A percentile compares a stretch with the other conserved stretches of the same genome.
Evolutionary conservation across 805 yeast genomes (phyloP).

Genomic region (Candida stauntonica): DNA sequence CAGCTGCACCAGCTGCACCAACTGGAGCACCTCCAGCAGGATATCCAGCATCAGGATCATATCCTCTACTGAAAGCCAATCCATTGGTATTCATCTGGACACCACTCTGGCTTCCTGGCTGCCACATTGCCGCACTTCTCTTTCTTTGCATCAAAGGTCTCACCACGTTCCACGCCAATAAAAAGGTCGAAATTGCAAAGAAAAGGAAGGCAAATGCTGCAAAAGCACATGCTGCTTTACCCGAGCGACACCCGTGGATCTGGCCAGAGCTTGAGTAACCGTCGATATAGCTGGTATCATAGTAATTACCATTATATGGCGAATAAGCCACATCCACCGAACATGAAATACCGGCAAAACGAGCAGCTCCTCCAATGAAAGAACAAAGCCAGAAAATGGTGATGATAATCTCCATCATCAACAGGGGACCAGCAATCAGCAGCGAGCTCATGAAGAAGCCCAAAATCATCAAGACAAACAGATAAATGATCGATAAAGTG

Average conservation of each 20-base stretch:
- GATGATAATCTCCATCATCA: conserved; percentile 27
- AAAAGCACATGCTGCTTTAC: conserved; percentile 16
- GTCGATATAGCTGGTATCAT: neutral
- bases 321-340: neutral
- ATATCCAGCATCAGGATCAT: neutral
- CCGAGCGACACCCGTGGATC: conserved; percentile 11
- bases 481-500: conserved; percentile 28
- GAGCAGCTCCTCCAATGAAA: conserved; percentile 31
- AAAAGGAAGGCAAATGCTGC: conserved; percentile 22
- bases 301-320: neutral
- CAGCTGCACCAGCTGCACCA: neutral
- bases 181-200: conserved; percentile 23
- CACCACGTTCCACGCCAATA: conserved; percentile 29
- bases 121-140: neutral
- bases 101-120: conserved; percentile 4
- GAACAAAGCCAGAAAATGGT: conserved; percentile 31
- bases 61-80: conserved; percentile 6
- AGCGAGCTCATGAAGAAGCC: conserved; percentile 19
- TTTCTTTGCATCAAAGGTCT: conserved; percentile 13
- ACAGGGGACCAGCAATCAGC: conserved; percentile 26
- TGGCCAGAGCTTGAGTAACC: conserved; percentile 1
- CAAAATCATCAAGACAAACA: conserved; percentile 21
- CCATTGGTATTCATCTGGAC: conserved; percentile 7
- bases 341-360: conserved; percentile 29
- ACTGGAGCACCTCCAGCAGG: neutral